Percentiles rank a stretch among this genome's conserved stretches.
Evolutionary conservation across 176 grass and related monocot genomes (phyloP).

Genomic region (Rhipidocladum racemiflorum): DNA sequence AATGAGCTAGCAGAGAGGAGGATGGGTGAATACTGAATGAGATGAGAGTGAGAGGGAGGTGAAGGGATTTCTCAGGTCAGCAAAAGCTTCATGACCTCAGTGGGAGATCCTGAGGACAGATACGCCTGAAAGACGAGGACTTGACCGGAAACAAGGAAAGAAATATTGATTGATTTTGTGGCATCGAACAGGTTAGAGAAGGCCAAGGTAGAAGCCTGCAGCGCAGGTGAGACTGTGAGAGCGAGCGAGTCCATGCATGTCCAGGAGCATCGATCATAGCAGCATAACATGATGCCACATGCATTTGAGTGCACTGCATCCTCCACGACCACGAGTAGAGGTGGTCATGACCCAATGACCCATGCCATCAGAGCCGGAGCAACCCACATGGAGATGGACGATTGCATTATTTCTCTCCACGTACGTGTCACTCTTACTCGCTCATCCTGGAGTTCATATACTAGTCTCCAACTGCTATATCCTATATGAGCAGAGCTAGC

Average conservation of each 20-base stretch:
- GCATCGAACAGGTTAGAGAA: neutral
- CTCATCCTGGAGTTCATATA: too few species aligned
- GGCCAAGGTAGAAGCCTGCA: neutral
- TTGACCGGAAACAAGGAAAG: neutral
- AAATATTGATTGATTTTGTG: neutral
- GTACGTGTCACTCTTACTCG: neutral
- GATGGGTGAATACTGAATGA: neutral
- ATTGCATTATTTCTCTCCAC: neutral
- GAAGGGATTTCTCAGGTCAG: neutral
- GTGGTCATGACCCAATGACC: neutral
- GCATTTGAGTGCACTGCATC: neutral
- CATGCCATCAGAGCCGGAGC: neutral
- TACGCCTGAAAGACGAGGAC: neutral
- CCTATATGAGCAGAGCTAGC: neutral
- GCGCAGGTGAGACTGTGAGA: neutral
- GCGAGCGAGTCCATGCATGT: neutral
- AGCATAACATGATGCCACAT: constrained; percentile 4
- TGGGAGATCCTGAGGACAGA: constrained; percentile 27
- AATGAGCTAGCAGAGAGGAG: neutral
- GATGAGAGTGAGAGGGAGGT: neutral
- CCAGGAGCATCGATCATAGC: neutral
- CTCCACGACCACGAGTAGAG: too few species aligned
- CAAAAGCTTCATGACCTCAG: constrained; percentile 18
- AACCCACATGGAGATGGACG: neutral
- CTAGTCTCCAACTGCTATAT: too few species aligned